A percentile compares a stretch with the other conserved stretches of the same genome.
These are phyloP conservation scores for Omphalotus guepiniiformis DNA, from an alignment of 768 basidiomycete genomes.

Conservation along the genomic window DNA sequence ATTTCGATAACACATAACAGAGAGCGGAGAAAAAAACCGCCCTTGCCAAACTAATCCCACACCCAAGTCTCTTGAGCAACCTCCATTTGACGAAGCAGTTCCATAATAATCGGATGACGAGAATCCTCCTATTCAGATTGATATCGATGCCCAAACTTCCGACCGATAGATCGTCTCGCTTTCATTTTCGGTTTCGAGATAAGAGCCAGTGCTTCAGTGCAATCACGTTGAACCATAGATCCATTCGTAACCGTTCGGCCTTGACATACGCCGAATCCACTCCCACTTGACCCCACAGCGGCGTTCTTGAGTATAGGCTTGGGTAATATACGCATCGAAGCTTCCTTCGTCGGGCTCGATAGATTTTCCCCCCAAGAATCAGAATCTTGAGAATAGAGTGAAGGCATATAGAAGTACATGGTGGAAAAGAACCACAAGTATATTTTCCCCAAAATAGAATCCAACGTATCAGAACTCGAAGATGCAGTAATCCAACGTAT, in stretches of 20 bases:
- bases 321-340: not conserved
- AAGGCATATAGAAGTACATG: too few species aligned
- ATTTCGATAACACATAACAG: too few species aligned
- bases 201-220: not conserved
- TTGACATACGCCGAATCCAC: not conserved
- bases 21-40: too few species aligned
- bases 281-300: not conserved
- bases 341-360: not conserved
- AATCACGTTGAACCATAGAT: too few species aligned
- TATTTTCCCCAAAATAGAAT: not conserved
- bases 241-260: not conserved
- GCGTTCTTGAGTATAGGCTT: conserved; percentile 4
- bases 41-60: not conserved
- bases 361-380: too few species aligned
- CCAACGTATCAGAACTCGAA: not conserved
- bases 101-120: conserved; percentile 5
- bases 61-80: not conserved
- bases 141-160: not conserved
- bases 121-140: too few species aligned
- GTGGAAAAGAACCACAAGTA: too few species aligned
- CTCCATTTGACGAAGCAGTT: conserved; percentile 1
- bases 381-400: too few species aligned
- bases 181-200: not conserved
- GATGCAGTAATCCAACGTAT: not conserved
- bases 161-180: not conserved